Evolutionary conservation across 495 filamentous ascomycete genomes (phyloP).

Genomic region (Astrocystis sublimbata): DNA sequence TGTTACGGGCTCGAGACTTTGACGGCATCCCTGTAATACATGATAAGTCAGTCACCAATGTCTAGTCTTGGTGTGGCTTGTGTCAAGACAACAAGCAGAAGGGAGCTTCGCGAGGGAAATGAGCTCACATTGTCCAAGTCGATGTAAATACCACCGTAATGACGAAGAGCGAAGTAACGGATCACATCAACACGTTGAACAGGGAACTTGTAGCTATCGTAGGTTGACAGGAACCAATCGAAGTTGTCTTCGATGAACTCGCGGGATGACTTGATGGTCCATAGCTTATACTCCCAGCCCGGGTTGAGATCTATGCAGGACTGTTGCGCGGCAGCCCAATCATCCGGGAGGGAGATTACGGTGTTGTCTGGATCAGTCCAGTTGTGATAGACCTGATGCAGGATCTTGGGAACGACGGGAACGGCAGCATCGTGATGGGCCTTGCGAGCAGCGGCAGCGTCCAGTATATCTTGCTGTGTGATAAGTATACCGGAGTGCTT

Average conservation of each 20-base stretch:
- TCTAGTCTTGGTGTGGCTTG: neutral
- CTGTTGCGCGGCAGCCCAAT: constrained; percentile 72
- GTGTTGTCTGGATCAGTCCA: constrained; percentile 38
- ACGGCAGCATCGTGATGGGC: constrained; percentile 28
- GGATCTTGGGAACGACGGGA: constrained; percentile 72
- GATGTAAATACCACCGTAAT: constrained; percentile 84
- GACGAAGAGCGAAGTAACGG: constrained; percentile 78
- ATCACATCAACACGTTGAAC: constrained; percentile 86
- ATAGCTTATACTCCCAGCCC: constrained; percentile 86
- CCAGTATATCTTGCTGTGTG: constrained; percentile 45
- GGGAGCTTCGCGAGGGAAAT: neutral
- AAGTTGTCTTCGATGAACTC: constrained; percentile 76
- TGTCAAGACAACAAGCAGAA: neutral
- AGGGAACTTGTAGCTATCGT: constrained; percentile 72
- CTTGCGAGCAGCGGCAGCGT: neutral
- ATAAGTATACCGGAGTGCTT: constrained; percentile 43
- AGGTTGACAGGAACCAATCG: constrained; percentile 81
- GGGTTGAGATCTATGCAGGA: constrained; percentile 72
- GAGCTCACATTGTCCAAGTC: constrained; percentile 77
- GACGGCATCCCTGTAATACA: constrained; percentile 67
- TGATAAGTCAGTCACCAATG: neutral
- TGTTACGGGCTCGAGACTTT: constrained; percentile 75
- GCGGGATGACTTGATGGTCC: constrained; percentile 73
- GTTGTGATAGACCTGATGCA: constrained; percentile 84
- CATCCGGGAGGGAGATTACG: constrained; percentile 59